Base-by-base conservation (phyloP, 2,329 filamentous ascomycete species). In the Nectriaceae sp. region DNA sequence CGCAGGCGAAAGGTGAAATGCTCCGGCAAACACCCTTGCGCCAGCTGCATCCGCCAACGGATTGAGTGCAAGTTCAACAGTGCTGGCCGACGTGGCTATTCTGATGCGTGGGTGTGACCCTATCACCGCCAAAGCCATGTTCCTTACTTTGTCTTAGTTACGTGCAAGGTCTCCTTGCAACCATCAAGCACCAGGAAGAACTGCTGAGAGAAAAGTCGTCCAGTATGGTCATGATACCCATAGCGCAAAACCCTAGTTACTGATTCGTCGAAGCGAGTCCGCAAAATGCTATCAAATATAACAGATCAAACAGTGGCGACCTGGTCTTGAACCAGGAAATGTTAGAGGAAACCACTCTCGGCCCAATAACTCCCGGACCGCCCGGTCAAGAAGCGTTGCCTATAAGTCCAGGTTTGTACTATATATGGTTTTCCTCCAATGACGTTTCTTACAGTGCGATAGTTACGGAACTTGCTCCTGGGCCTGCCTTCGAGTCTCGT, bases 1-100 rank as follows among this genome's bases (percentile, higher is more conserved):
- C 57, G 63, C 3, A 54, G 55, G 16, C 51, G 60, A 24, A 65
- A 65, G 46, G 60, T 65, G 18, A 65, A 65, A 41, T 65, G 63
- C 24, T 64, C 63, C 3, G 63, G 63, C 2, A 49, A 55, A 8
- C 55, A 54, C 22, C 63, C 62, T 3, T 65, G 63, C 33, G 46
- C 49, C 13, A 57, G 57, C 11, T 65, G 63, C 37, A 51, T 38
- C 15, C 57, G 61, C 8, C 50, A 55, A 8, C 56, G 59, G 2
- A 42, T 61, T 11, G 49, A 60, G 8, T 65, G 63, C 38, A 52
- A 50, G 13, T 65, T 65, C 44, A 58, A 57, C 11, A 46, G 38
- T 20, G 42, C 44, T 13, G 52, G 46, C 5, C 47, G 58, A 11
- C 53, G 58, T 5, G 55, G 59, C 4, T 59, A 60, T 38, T 61